Percentiles rank a stretch among this genome's conserved stretches.
These are phyloP conservation scores for Candida maris DNA, from an alignment of 805 yeast genomes.

Conservation along the genomic window DNA sequence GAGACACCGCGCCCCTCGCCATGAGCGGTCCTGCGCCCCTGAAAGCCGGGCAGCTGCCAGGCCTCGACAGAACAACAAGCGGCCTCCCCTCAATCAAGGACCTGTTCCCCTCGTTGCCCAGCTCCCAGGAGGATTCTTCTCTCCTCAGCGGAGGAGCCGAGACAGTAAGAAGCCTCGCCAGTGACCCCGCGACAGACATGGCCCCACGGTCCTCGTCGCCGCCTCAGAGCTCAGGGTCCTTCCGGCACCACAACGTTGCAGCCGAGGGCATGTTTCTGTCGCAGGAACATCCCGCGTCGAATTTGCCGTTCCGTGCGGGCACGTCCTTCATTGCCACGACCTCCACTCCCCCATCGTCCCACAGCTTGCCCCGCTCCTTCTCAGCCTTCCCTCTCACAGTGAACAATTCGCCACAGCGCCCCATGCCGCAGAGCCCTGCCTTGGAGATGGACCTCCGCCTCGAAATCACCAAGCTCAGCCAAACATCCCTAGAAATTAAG, in stretches of 20 bases:
- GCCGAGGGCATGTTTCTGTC: neutral
- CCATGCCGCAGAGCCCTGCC: conserved; percentile 3
- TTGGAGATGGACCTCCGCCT: conserved; percentile 7
- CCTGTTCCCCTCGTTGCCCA: conserved; percentile 17
- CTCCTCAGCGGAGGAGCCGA: conserved; percentile 9
- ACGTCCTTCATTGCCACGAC: conserved; percentile 1
- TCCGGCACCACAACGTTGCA: neutral
- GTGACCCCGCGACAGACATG: no score
- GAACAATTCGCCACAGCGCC: conserved; percentile 1
- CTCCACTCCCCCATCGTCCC: neutral
- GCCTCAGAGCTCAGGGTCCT: conserved; percentile 1
- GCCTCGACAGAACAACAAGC: conserved; percentile 2
- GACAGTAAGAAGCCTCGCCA: conserved; percentile 2
- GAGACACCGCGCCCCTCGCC: neutral
- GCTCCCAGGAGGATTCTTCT: conserved; percentile 3
- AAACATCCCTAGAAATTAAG: conserved; percentile 19
- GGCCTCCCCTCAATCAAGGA: conserved; percentile 24
- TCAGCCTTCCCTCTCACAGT: conserved; percentile 3
- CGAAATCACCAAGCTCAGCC: conserved; percentile 14
- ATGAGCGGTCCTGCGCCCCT: neutral
- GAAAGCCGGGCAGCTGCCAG: neutral
- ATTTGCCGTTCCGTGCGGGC: neutral
- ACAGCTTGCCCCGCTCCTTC: conserved; percentile 1
- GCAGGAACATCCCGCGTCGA: neutral
- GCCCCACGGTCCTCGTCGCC: neutral